A percentile compares a stretch with the other conserved stretches of the same genome.
Conservation (phyloP, 768 basidiomycete genomes). For the Butyriboletus loyo region DNA sequence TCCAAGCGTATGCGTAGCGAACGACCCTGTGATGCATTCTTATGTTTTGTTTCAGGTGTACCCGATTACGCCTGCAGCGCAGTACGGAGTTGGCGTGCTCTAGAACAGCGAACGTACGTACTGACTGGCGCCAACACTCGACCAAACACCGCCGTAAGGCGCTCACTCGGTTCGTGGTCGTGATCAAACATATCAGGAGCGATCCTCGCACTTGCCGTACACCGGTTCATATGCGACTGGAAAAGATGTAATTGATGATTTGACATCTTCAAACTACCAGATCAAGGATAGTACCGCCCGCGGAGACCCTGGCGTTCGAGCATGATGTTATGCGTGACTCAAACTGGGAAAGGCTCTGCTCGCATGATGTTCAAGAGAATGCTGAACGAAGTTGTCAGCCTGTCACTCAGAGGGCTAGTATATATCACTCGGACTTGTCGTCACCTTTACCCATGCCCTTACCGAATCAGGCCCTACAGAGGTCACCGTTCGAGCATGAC, state of each 20-base stretch:
- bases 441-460: neutral
- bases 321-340: neutral
- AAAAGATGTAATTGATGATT: constrained; percentile 1
- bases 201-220: constrained; percentile 3
- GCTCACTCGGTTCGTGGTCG: neutral
- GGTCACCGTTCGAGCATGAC: neutral
- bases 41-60: constrained; percentile 16
- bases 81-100: neutral
- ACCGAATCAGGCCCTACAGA: neutral
- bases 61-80: neutral
- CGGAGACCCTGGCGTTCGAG: constrained; percentile 11
- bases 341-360: neutral
- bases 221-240: neutral
- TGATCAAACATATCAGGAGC: constrained; percentile 4
- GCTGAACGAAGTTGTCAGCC: neutral
- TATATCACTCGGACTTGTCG: neutral
- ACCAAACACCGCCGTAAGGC: constrained; percentile 10
- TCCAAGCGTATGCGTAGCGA: neutral
- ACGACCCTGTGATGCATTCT: too few relatives aligned
- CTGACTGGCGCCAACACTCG: neutral
- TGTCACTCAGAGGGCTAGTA: neutral
- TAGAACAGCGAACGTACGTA: neutral
- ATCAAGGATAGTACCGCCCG: neutral
- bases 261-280: constrained; percentile 4
- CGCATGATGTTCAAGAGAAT: neutral